Conservation (phyloP, 805 yeast genomes). For the Hemisphaericaspora nanyangensis region DNA sequence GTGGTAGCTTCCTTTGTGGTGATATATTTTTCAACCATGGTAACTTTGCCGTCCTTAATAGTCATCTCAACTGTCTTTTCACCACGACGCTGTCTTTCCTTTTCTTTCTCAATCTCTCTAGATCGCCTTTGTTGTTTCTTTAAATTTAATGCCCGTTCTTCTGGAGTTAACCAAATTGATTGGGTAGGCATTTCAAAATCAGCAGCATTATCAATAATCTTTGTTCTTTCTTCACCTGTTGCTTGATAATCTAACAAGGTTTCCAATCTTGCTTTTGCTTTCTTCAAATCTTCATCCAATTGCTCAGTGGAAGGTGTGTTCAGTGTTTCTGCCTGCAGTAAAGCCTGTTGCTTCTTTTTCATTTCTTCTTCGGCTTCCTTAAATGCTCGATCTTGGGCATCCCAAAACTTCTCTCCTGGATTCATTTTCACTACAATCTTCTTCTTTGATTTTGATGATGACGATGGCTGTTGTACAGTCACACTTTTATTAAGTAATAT, state of each 20-base stretch:
- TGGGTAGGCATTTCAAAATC: conserved; percentile 68
- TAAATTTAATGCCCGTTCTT: conserved; percentile 82
- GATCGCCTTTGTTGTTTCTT: conserved; percentile 79
- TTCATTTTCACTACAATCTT: conserved; percentile 53
- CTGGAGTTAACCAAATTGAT: conserved; percentile 76
- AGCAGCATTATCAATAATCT: conserved; percentile 87
- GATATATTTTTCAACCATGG: conserved; percentile 46
- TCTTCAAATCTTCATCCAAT: conserved; percentile 55
- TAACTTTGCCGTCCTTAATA: conserved; percentile 76
- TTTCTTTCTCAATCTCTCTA: conserved; percentile 58
- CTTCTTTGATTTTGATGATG: conserved; percentile 21
- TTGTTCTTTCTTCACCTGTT: conserved; percentile 84
- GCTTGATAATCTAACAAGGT: conserved; percentile 76
- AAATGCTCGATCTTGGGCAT: conserved; percentile 63
- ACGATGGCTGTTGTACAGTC: not conserved
- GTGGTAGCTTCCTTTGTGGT: conserved; percentile 17
- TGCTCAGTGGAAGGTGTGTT: conserved; percentile 39
- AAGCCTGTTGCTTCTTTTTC: conserved; percentile 17
- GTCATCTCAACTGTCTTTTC: conserved; percentile 72
- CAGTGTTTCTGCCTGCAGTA: conserved; percentile 16
- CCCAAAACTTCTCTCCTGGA: conserved; percentile 61
- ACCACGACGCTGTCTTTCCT: conserved; percentile 68
- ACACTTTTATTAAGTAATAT: conserved; percentile 25
- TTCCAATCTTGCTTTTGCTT: conserved; percentile 73
- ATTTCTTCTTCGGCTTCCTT: conserved; percentile 51